Evolutionary conservation across 2,329 filamentous ascomycete genomes (phyloP), one percentile per base, ranked within the genome.

Genomic region (Hirsutella minnesotensis): DNA sequence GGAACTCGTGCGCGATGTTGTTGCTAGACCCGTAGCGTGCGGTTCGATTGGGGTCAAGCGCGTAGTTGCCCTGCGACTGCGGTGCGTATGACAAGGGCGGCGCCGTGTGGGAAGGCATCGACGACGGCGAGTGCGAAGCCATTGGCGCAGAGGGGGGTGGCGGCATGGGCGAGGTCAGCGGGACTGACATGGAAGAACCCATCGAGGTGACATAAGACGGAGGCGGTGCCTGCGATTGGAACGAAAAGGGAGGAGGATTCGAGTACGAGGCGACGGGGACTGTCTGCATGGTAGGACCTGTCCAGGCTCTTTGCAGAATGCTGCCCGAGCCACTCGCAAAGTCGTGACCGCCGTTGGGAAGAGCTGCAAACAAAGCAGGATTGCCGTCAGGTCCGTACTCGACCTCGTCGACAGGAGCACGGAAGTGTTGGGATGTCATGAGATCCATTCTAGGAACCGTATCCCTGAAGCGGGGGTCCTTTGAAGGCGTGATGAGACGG

Each of bases 351-450:
- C 20, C 44, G 20, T 43, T 35, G 9, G 44, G 20, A 19, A 55
- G 38, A 5, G 46, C 27, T 2, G 39, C 18, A 13, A 49, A 44
- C 24, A 53, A 38, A 19, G 44, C n/a, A 2, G 38, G 36, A 8
- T 24, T 20, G 13, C 44, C 41, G 5, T 53, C 47, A 15, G 48
- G 36, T 9, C 39, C 35, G 34, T 53, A 58, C 30, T 79, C 75
- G 3, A 72, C 56, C 39, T 83, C 79, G 41, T 83, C 77, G 27
- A 83, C 69, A 0, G 78, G 77, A 1, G 76, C 68, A 9, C 81
- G 74, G 61, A 85, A 86, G 58, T 77, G 83, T 52, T 81, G 77
- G 40, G 73, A 72, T 15, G 69, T 69, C 35, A 79, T 65, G 22
- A 86, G 65, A 41, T 80, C 75, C 0, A 57, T 46, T 4, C 81